Conservation (phyloP, 768 basidiomycete species). For the Agaricus subrufescens region DNA sequence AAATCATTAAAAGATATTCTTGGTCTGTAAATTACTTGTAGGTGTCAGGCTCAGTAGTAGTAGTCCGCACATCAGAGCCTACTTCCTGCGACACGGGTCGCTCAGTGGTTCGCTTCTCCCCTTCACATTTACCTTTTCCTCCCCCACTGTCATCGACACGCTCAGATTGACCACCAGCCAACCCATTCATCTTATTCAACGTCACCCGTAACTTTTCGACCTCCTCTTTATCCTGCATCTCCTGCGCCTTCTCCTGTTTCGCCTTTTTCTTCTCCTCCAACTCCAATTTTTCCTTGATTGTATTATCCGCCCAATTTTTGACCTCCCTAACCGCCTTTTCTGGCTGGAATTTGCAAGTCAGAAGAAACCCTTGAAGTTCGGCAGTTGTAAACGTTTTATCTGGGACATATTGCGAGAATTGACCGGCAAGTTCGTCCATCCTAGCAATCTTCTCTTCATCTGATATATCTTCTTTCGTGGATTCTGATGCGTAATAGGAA, state of each 20-base stretch:
- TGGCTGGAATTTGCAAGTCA: slow-evolving; percentile 36
- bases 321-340: slow-evolving; percentile 25
- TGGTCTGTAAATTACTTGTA: too few relatives aligned
- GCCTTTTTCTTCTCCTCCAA: slow-evolving; percentile 29
- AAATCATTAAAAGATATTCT: too few relatives aligned
- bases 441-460: slow-evolving; percentile 7
- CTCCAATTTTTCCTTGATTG: slow-evolving; percentile 27
- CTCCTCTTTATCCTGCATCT: slow-evolving; percentile 20
- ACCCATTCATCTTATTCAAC: slow-evolving; percentile 17
- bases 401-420: slow-evolving; percentile 39
- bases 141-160: too few relatives aligned
- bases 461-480: slow-evolving; percentile 1
- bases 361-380: slow-evolving; percentile 55
- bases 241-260: slow-evolving; percentile 20
- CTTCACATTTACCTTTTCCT: background rate
- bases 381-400: slow-evolving; percentile 48
- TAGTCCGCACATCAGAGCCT: too few relatives aligned
- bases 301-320: slow-evolving; percentile 36
- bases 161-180: background rate
- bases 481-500: slow-evolving; percentile 15
- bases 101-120: background rate
- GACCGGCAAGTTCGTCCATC: slow-evolving; percentile 28
- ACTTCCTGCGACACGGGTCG: too few relatives aligned
- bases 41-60: too few relatives aligned
- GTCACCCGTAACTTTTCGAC: slow-evolving; percentile 21